phyloP scores from a whole-genome alignment of 495 filamentous ascomycete species.

The Geopyxis carbonaria region DNA sequence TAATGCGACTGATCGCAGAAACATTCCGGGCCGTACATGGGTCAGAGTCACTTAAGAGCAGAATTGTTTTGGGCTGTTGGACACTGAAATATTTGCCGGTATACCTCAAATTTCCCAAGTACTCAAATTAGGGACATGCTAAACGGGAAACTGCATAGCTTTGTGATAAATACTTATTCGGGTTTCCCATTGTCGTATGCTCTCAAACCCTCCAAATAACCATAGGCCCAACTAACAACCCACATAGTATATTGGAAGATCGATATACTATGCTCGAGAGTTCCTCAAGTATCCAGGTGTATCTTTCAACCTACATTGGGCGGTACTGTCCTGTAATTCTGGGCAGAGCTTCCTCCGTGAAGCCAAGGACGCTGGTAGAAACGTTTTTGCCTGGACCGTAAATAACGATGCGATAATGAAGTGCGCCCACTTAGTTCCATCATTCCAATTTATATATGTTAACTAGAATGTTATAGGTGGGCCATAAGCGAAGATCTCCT shows the following conservation, averaged over 20 bases:
- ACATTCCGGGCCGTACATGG: conserved; percentile 38
- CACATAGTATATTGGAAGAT: conserved; percentile 48
- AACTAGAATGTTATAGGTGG: conserved; percentile 3
- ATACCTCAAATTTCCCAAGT: background rate
- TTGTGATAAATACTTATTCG: conserved; percentile 40
- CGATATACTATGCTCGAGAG: conserved; percentile 46
- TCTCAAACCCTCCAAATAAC: too few relatives aligned
- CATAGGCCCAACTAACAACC: too few relatives aligned
- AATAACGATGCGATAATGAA: conserved; percentile 58
- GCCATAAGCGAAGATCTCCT: conserved; percentile 28
- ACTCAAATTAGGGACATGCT: background rate
- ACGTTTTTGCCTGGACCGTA: conserved; percentile 69
- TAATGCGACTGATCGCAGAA: conserved; percentile 47
- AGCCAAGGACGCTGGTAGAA: conserved; percentile 34
- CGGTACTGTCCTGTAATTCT: conserved; percentile 43
- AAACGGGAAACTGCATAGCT: conserved; percentile 3
- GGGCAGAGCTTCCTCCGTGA: conserved; percentile 49
- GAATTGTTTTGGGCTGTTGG: conserved; percentile 69
- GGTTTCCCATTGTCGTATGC: conserved; percentile 39
- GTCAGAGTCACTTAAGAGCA: conserved; percentile 44
- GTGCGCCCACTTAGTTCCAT: conserved; percentile 27
- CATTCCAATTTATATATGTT: background rate
- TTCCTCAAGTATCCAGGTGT: conserved; percentile 47
- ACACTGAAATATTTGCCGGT: conserved; percentile 27
- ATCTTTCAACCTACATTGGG: conserved; percentile 57